Evolutionary conservation across 139 green algal species (phyloP).

Genomic region (Asterochloris sp.): DNA sequence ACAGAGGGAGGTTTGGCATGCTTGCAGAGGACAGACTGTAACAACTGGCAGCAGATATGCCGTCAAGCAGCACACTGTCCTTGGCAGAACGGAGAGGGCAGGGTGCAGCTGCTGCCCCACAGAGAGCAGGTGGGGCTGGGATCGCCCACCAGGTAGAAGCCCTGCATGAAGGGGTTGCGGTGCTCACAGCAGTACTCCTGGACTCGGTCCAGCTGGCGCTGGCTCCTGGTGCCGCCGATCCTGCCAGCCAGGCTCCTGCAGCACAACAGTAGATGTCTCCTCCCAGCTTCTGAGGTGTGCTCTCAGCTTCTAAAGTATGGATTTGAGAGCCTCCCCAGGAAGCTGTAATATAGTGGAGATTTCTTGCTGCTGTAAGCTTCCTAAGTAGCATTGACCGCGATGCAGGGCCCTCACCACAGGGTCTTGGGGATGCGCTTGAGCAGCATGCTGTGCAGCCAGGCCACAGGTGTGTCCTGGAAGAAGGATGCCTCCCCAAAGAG

Average conservation of each 20-base stretch:
- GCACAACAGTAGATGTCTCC: not conserved
- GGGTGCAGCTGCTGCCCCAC: no score
- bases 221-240: constrained; percentile 10
- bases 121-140: no score
- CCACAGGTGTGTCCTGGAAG: constrained; percentile 28
- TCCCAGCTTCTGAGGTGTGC: no score
- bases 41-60: no score
- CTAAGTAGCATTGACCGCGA: no score
- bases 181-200: constrained; percentile 27
- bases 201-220: not conserved
- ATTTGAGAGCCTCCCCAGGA: no score
- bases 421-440: constrained; percentile 15
- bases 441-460: constrained; percentile 27
- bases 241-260: constrained; percentile 9
- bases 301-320: no score
- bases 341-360: not conserved
- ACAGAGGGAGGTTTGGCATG: no score
- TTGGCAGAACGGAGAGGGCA: no score
- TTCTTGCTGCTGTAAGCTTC: not conserved
- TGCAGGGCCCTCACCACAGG: constrained; percentile 23
- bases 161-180: constrained; percentile 37
- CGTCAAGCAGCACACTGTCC: no score
- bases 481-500: constrained; percentile 31
- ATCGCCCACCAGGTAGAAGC: constrained; percentile 31
- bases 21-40: no score